Conservation (phyloP, 2,329 filamentous ascomycete genomes). For the Ceratocystis cubensis region DNA sequence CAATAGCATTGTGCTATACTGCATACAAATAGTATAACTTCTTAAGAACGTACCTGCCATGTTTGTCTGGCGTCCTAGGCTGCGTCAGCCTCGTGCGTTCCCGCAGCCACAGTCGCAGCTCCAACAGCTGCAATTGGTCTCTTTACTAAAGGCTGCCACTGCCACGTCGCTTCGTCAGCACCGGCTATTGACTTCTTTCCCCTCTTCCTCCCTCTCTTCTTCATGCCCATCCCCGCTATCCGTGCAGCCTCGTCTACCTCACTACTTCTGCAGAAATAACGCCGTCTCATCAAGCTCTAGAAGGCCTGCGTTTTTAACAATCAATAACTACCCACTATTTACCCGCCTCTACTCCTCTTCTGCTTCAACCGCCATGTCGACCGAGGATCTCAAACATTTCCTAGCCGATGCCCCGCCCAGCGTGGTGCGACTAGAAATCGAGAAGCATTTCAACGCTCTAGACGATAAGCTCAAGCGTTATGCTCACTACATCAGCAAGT, state of each 20-base stretch:
- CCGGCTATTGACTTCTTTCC: conserved; percentile 9
- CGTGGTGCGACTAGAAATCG: conserved; percentile 77
- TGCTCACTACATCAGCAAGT: conserved; percentile 79
- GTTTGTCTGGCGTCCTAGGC: conserved; percentile 13
- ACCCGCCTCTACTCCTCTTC: conserved; percentile 22
- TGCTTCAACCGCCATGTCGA: conserved; percentile 36
- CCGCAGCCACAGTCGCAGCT: conserved; percentile 16
- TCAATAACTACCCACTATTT: conserved; percentile 11
- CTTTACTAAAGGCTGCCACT: conserved; percentile 14
- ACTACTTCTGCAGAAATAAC: background rate
- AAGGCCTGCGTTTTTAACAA: background rate
- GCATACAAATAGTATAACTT: background rate
- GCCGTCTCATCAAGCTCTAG: background rate
- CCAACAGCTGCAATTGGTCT: conserved; percentile 1
- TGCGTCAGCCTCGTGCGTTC: conserved; percentile 19
- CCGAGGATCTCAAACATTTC: conserved; percentile 58
- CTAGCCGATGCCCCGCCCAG: conserved; percentile 82
- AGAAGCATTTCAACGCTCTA: conserved; percentile 77
- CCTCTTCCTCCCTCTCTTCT: background rate
- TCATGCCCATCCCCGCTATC: background rate
- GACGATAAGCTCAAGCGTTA: conserved; percentile 71
- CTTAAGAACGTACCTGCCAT: conserved; percentile 3
- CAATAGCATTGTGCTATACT: conserved; percentile 4
- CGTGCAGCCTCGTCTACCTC: background rate
- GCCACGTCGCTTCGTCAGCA: conserved; percentile 10